These are phyloP conservation scores for Rhododendron ferrugineum DNA, from an alignment of 148 eudicot species.

Conservation along the genomic window DNA sequence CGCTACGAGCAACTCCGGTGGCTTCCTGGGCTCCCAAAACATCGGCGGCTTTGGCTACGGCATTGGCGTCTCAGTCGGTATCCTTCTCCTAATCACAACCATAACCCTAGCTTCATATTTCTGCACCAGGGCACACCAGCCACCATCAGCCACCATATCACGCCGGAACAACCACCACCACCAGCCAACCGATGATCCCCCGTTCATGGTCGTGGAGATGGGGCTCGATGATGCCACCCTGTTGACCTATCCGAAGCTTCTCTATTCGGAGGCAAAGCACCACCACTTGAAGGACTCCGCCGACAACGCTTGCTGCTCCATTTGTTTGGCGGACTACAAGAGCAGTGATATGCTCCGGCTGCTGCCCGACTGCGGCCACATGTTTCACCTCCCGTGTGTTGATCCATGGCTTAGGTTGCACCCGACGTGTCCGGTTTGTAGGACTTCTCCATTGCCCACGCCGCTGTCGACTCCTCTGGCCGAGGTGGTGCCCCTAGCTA, in stretches of 20 bases:
- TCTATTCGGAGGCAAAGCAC: slow-evolving; percentile 48
- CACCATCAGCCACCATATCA: neutral
- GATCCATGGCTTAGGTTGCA: slow-evolving; percentile 79
- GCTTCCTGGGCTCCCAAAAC: slow-evolving; percentile 35
- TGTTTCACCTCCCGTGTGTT: slow-evolving; percentile 77
- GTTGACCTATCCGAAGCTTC: slow-evolving; percentile 55
- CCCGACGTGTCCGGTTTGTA: slow-evolving; percentile 82
- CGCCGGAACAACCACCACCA: neutral
- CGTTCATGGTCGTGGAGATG: slow-evolving; percentile 32
- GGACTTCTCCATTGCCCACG: slow-evolving; percentile 79
- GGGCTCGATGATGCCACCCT: slow-evolving; percentile 79
- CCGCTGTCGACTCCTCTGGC: slow-evolving; percentile 80
- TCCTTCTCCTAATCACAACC: slow-evolving; percentile 72
- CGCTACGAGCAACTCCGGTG: slow-evolving; percentile 24
- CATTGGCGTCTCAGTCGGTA: slow-evolving; percentile 74
- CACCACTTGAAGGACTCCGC: slow-evolving; percentile 26
- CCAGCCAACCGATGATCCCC: neutral
- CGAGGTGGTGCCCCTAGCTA: slow-evolving; percentile 62
- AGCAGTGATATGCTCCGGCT: slow-evolving; percentile 49
- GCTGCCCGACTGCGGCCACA: slow-evolving; percentile 70
- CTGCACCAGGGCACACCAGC: slow-evolving; percentile 45
- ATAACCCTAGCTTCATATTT: slow-evolving; percentile 80
- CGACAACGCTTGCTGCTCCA: slow-evolving; percentile 52
- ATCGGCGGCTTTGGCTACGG: slow-evolving; percentile 77
- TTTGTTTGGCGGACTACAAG: slow-evolving; percentile 73